phyloP scores from a whole-genome alignment of 768 basidiomycete genomes.

The Suillus ampliporus region DNA sequence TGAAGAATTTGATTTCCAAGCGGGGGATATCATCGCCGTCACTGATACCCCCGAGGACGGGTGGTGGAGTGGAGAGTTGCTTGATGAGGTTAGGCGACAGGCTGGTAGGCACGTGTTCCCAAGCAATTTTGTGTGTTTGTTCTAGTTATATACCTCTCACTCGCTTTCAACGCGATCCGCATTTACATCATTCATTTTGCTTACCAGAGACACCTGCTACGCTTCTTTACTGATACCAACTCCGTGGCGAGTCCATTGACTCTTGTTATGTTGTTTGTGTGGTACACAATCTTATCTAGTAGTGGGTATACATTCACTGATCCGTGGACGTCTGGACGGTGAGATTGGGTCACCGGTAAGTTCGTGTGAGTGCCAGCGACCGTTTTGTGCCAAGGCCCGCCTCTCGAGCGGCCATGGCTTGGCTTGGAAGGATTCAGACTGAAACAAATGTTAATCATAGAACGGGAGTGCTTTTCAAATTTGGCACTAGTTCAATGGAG shows the following conservation, averaged over 20 bases:
- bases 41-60: slow-evolving; percentile 94
- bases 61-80: slow-evolving; percentile 93
- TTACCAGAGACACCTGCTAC: slow-evolving; percentile 5
- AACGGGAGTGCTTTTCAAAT: too few relatives aligned
- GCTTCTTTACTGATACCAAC: slow-evolving; percentile 1
- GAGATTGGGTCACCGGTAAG: not conserved
- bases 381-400: not conserved
- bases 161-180: not conserved
- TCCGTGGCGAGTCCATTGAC: not conserved
- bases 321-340: not conserved
- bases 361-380: not conserved
- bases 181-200: slow-evolving; percentile 3
- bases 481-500: too few relatives aligned
- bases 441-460: too few relatives aligned
- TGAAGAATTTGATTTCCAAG: slow-evolving; percentile 96
- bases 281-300: not conserved
- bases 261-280: not conserved
- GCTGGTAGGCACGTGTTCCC: slow-evolving; percentile 82
- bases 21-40: slow-evolving; percentile 94
- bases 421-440: too few relatives aligned
- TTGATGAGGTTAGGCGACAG: slow-evolving; percentile 77
- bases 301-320: not conserved
- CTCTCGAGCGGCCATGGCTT: too few relatives aligned
- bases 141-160: slow-evolving; percentile 43
- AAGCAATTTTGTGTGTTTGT: slow-evolving; percentile 86